A percentile compares a stretch with the other conserved stretches of the same genome.
Evolutionary conservation across 1,284 basidiomycete species (phyloP).

Genomic region (Xerocomus amazonicus): DNA sequence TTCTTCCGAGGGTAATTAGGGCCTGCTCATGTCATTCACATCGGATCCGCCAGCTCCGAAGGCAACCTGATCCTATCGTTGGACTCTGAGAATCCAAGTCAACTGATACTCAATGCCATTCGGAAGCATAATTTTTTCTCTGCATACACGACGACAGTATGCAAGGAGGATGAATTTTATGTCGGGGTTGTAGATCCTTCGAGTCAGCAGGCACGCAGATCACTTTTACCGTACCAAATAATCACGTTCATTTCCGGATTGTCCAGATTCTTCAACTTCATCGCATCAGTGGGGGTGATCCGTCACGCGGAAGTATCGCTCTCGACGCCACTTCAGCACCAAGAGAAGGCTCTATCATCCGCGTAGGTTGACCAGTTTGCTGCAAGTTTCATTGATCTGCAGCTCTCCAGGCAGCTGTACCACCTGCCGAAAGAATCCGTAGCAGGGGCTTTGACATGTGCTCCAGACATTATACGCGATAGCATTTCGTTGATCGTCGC

Average conservation of each 20-base stretch:
- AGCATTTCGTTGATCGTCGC: slow-evolving; percentile 22
- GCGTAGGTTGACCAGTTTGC: slow-evolving; percentile 40
- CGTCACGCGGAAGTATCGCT: slow-evolving; percentile 70
- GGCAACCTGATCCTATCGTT: slow-evolving; percentile 76
- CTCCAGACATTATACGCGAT: not conserved
- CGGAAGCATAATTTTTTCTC: slow-evolving; percentile 38
- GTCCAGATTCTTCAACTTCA: slow-evolving; percentile 46
- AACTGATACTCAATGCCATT: slow-evolving; percentile 63
- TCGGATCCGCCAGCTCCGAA: slow-evolving; percentile 48
- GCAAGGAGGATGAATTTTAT: slow-evolving; percentile 69
- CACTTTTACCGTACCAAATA: not conserved
- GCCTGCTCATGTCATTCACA: not conserved
- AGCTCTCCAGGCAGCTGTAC: slow-evolving; percentile 16
- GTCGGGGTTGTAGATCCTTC: slow-evolving; percentile 44
- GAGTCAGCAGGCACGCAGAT: slow-evolving; percentile 11
- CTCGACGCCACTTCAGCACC: slow-evolving; percentile 65
- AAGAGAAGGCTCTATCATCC: slow-evolving; percentile 51
- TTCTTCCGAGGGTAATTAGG: slow-evolving; percentile 1
- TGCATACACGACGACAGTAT: slow-evolving; percentile 8
- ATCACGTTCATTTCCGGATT: not conserved
- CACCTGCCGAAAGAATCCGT: slow-evolving; percentile 6
- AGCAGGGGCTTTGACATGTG: not conserved
- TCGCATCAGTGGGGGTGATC: slow-evolving; percentile 75
- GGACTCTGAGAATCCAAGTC: slow-evolving; percentile 65
- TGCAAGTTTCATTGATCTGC: not conserved